Evolutionary conservation across 177 flowering plant species (phyloP), one percentile per base, ranked within the genome.

Genomic region (Vitis hybrid): DNA sequence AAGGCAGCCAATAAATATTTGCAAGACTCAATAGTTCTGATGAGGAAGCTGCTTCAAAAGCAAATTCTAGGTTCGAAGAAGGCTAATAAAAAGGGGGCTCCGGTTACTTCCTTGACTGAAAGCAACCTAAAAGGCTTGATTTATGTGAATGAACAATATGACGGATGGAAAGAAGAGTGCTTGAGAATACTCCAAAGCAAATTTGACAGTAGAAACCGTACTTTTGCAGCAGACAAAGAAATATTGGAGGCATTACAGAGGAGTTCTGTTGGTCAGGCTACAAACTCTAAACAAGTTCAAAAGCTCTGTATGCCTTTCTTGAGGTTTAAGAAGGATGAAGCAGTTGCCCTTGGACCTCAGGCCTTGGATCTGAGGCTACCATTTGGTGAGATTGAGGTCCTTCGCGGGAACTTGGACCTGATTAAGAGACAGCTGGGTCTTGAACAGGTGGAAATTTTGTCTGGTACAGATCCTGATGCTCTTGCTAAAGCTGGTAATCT

Each of bases 241-340:
- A 91, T 92, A 64, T 49, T 82, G 65, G 79, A 81, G 10, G 90
- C 85, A 13, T 64, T 94, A 40, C 70, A 80, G 78, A 76, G 72
- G 46, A 87, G 86, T 60, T 56, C 69, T 2, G 58, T 82, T 49
- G 90, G 89, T 3, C 82, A 82, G 76, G 76, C 73, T n/a, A 64
- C 73, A 30, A 78, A 91, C 69, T 91, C 89, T 35, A 89, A 90
- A 59, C 83, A 86, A 68, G 83, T 75, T 57, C 91, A 86, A 64
- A 91, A 94, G 80, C 84, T 76, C 0, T 92, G 95, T 56, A 92
- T 89, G 97, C 93, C 98, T 10, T 94, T 94, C 79, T 61, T 94
- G 82, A 88, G 84, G 81, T 91, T 86, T 78, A 94, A 94, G 83
- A 92, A 88, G 72, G 88, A 82, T 72, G 96, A 90, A 73, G 91